Conservation (phyloP, 2,329 filamentous ascomycete genomes). For the Cryphonectria carpinicola region DNA sequence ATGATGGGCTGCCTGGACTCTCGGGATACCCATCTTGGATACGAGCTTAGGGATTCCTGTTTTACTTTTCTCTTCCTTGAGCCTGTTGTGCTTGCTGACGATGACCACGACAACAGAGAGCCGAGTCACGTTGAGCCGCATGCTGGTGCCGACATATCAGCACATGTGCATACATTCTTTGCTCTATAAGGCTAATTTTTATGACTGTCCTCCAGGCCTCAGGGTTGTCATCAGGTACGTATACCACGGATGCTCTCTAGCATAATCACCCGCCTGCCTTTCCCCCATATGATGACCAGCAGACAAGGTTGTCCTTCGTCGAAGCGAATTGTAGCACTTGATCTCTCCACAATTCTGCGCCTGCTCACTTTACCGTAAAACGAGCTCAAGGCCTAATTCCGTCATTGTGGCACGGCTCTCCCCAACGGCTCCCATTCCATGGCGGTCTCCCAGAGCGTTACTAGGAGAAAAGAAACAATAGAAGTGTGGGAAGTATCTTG, state of each 20-base stretch:
- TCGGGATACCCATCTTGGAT: neutral
- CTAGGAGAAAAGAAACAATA: neutral
- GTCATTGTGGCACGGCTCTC: slow-evolving; percentile 5
- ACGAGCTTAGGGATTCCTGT: neutral
- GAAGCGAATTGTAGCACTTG: too few species aligned
- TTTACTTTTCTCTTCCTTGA: too few species aligned
- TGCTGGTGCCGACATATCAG: neutral
- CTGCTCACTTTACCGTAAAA: neutral
- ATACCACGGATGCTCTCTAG: neutral
- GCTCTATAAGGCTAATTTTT: neutral
- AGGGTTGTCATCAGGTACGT: neutral
- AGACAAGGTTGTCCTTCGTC: neutral
- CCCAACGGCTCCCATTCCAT: neutral
- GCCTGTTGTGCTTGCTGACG: neutral
- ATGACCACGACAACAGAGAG: neutral
- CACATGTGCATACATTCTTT: too few species aligned
- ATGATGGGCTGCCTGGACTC: neutral
- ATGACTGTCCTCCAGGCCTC: neutral
- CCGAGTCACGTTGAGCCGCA: neutral
- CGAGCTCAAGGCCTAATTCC: slow-evolving; percentile 18
- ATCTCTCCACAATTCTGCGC: too few species aligned
- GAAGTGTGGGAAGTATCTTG: neutral
- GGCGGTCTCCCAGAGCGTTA: neutral
- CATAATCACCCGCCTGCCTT: neutral
- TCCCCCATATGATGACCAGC: neutral